Conservation (phyloP, 1,284 basidiomycete genomes). For the Ceratobasidium sp. region DNA sequence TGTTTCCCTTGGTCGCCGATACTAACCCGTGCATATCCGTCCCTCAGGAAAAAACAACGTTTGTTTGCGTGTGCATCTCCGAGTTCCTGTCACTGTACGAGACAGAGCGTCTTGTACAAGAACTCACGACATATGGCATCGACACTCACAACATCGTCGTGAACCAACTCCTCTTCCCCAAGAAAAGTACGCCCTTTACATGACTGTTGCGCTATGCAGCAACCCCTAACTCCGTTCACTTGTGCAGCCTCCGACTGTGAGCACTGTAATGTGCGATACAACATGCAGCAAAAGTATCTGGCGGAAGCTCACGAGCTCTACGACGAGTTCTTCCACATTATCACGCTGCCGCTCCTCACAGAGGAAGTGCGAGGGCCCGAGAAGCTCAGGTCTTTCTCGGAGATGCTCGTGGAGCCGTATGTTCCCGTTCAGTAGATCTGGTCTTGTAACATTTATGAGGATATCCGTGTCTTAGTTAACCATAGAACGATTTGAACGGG, state of each 20-base stretch:
- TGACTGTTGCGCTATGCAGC: conserved; percentile 23
- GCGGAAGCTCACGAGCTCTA: conserved; percentile 94
- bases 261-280: conserved; percentile 92
- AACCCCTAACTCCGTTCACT: not conserved
- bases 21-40: not conserved
- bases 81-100: conserved; percentile 99
- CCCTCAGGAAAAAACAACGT: conserved; percentile 93
- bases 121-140: conserved; percentile 95
- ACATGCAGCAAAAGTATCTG: conserved; percentile 98
- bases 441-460: conserved; percentile 25
- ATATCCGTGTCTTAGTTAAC: not conserved
- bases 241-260: conserved; percentile 86
- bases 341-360: conserved; percentile 91
- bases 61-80: conserved; percentile 98
- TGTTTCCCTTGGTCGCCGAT: no score
- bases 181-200: conserved; percentile 70
- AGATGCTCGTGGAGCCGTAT: conserved; percentile 81
- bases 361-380: conserved; percentile 97
- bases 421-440: conserved; percentile 50
- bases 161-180: conserved; percentile 96
- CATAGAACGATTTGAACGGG: not conserved
- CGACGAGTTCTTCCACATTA: conserved; percentile 96
- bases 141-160: conserved; percentile 99
- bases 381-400: conserved; percentile 90
- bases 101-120: conserved; percentile 97